phyloP scores from a whole-genome alignment of 495 filamentous ascomycete genomes.

The Podospora bellae-mahoneyi region DNA sequence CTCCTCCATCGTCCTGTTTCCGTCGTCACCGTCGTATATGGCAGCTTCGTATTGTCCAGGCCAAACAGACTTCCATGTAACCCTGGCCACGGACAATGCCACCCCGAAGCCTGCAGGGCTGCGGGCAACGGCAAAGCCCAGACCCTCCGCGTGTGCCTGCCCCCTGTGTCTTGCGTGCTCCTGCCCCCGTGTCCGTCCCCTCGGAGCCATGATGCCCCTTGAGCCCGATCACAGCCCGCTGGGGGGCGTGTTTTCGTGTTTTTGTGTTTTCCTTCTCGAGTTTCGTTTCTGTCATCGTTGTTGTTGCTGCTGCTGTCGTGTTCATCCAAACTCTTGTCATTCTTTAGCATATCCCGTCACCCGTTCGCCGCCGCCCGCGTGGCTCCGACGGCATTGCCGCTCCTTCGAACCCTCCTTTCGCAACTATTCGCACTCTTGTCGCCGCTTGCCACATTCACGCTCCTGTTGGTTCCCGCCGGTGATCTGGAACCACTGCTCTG shows the following conservation, averaged over 20 bases:
- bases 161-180: neutral
- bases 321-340: neutral
- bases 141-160: neutral
- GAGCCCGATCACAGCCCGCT: neutral
- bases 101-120: neutral
- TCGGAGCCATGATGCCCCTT: slow-evolving; percentile 8
- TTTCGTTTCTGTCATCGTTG: neutral
- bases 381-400: slow-evolving; percentile 28
- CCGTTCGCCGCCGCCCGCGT: neutral
- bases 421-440: neutral
- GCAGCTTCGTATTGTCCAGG: neutral
- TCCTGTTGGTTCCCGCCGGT: slow-evolving; percentile 6
- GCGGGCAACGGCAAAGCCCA: neutral
- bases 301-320: neutral
- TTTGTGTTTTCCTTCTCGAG: neutral
- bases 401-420: slow-evolving; percentile 13
- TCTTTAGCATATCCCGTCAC: neutral
- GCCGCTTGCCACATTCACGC: slow-evolving; percentile 10
- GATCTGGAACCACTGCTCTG: slow-evolving; percentile 19
- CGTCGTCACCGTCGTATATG: neutral
- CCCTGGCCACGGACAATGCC: neutral
- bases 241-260: neutral
- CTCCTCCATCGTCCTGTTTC: neutral
- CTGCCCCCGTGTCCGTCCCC: neutral
- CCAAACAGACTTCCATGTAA: neutral